Evolutionary conservation across 2,329 filamentous ascomycete genomes (phyloP), one percentile per base, ranked within the genome.

Genomic region (Lecanicillium sp.): DNA sequence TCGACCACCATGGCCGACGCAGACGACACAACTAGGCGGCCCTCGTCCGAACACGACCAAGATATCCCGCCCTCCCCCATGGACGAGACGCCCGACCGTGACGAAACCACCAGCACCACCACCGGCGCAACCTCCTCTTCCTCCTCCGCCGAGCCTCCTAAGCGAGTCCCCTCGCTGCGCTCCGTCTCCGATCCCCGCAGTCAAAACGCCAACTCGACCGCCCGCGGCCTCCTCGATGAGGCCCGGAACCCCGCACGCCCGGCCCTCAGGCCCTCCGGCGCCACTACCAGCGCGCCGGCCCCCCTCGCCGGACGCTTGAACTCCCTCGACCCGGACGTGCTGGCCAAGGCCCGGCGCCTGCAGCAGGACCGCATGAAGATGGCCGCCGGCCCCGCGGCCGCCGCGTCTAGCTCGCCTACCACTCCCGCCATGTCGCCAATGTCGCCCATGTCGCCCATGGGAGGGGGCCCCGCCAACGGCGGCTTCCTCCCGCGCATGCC

Each of bases 151-250:
- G 70, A 71, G 48, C 51, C 56, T 30, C 70, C 72, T 48, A 70
- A 77, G 62, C 67, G 81, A 63, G 60, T 83, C 50, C 74, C 80
- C 17, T 79, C 79, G 5, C 64, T 82, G 35, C 78, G 81, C 56
- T 78, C 79, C 39, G 66, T 78, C 17, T 81, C 82, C 46, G 78
- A 83, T 42, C 69, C 81, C 17, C 69, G 73, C 54, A 71, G 69
- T 47, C 90, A 95, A 81, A 87, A 80, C 48, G 70, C 85, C 6
- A 90, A 83, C n/a, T 95, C 90, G n/a, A 93, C 86, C 23, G 83
- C 87, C 33, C 72, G 90, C 4, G 89, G 89, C 33, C 78, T 87
- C 50, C 71, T 95, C 59, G 89, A 84, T 64, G 79, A 69, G 55
- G 80, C 78, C 4, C 71, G 81, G 50, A 72, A 77, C 41, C 80